phyloP scores from a whole-genome alignment of 1,284 basidiomycete genomes.

The Cryptococcus wingfieldii region DNA sequence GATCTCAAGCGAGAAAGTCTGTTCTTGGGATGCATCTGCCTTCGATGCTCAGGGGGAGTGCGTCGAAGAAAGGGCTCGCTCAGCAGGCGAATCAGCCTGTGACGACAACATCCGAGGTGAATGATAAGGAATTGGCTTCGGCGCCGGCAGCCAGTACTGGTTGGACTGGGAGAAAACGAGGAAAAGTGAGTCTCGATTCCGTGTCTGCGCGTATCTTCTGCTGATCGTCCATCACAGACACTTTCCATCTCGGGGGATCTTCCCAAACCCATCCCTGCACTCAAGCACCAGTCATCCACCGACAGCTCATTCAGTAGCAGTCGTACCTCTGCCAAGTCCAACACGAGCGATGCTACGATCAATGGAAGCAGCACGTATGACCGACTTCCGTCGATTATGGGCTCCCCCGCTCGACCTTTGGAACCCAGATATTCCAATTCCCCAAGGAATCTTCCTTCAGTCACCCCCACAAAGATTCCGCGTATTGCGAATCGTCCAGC shows the following conservation, averaged over 20 bases:
- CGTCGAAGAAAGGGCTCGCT: conserved; percentile 63
- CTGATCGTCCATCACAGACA: conserved; percentile 55
- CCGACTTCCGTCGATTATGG: conserved; percentile 80
- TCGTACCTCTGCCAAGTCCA: conserved; percentile 21
- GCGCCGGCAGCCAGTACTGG: conserved; percentile 53
- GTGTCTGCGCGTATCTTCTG: background rate
- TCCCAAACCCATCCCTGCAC: conserved; percentile 9
- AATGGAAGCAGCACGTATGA: conserved; percentile 53
- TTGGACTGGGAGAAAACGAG: conserved; percentile 80
- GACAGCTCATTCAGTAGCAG: conserved; percentile 14
- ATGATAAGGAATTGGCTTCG: background rate
- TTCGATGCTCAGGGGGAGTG: conserved; percentile 74
- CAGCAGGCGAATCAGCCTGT: conserved; percentile 15
- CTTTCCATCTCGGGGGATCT: conserved; percentile 69
- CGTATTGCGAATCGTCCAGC: conserved; percentile 66
- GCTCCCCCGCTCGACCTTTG: conserved; percentile 63
- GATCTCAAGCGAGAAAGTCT: conserved; percentile 39
- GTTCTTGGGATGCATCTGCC: conserved; percentile 61
- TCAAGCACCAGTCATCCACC: conserved; percentile 31
- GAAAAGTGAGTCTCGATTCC: conserved; percentile 66
- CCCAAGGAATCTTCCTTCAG: conserved; percentile 27
- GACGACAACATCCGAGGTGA: too few relatives aligned
- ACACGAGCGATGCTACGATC: conserved; percentile 15
- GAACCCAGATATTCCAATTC: conserved; percentile 26
- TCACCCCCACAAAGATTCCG: conserved; percentile 83